Evolutionary conservation across 495 filamentous ascomycete species (phyloP), one percentile per base, ranked within the genome.

Genomic region (Aspergillus sclerotiicarbonarius): DNA sequence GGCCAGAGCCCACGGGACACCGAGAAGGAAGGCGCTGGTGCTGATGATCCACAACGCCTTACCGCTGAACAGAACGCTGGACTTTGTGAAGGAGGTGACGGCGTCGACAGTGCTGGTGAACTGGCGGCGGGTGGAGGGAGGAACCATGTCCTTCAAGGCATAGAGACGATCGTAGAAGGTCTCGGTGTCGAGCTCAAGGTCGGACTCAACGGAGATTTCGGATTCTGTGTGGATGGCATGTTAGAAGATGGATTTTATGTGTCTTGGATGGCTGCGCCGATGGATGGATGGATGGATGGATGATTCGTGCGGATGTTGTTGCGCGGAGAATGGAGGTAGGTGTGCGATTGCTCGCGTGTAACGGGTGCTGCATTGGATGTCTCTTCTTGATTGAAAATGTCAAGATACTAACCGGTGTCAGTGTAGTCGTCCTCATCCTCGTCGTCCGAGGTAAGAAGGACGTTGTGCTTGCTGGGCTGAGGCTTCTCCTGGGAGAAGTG

Each of bases 141-240:
- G 90, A 25, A 99, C 82, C 46, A 98, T 96, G 74, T 98, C 94
- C 78, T 88, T 86, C 62, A 98, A 82, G 32, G 95, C 94, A 59
- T 80, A 75, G 59, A 98, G 62, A 59, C 93, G 91, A 62, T 96
- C 92, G 68, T 81, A 80, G 50, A 96, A 72, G 25, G 87, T 73
- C 75, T 89, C 86, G 68, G 78, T 76, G 35, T 78, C 71, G 48
- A 72, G 51, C 46, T 73, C 64, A 51, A 72, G 51, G 45, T 80
- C 77, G 51, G 74, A 76, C 45, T 79, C 78, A 18, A 72, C 62
- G 63, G 82, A 82, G 65, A 79, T 81, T 64, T 89, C 87, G 56
- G 80, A 82, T 25, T 77, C 67, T 78, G 33, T 39, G 20, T 53
- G 7, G 8, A 58, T 4, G 19, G 12, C n/a, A 52, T 32, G 46